Conservation (phyloP, 108 stramenopile species). For the Fistulifera solaris region DNA sequence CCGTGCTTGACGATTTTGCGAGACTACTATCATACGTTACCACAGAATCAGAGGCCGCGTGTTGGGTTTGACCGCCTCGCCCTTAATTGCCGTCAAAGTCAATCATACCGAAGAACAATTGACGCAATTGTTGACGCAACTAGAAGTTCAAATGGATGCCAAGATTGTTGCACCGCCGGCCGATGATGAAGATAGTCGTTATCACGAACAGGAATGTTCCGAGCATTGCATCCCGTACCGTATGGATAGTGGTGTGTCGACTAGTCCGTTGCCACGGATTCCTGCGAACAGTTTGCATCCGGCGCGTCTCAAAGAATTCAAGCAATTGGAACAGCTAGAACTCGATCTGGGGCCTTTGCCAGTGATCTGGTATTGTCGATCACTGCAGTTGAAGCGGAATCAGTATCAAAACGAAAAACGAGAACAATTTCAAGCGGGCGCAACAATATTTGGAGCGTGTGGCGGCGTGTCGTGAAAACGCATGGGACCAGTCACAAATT, state of each 20-base stretch:
- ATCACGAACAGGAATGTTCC: too few relatives aligned
- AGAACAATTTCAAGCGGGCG: constrained; percentile 22
- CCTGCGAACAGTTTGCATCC: neutral
- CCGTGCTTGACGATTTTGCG: constrained; percentile 35
- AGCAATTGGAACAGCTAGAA: constrained; percentile 36
- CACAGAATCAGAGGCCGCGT: constrained; percentile 29
- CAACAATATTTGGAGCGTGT: constrained; percentile 19
- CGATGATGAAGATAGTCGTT: too few relatives aligned
- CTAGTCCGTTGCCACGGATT: neutral
- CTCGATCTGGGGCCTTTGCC: constrained; percentile 41
- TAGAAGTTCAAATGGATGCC: constrained; percentile 43
- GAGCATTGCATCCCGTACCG: too few relatives aligned
- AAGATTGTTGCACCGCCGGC: constrained; percentile 2
- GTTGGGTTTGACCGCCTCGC: constrained; percentile 57
- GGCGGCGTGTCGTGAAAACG: constrained; percentile 16
- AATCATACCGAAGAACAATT: constrained; percentile 30
- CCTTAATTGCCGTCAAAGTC: constrained; percentile 36
- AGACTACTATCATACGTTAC: constrained; percentile 40
- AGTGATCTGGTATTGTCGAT: constrained; percentile 17
- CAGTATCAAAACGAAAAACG: constrained; percentile 34
- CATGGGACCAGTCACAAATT: constrained; percentile 23
- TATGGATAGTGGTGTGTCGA: too few relatives aligned
- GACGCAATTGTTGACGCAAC: constrained; percentile 19
- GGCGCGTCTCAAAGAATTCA: constrained; percentile 28
- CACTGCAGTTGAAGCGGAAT: constrained; percentile 32